Base-by-base conservation (phyloP, 441 rosid species). In the Monsonia emarginata region DNA sequence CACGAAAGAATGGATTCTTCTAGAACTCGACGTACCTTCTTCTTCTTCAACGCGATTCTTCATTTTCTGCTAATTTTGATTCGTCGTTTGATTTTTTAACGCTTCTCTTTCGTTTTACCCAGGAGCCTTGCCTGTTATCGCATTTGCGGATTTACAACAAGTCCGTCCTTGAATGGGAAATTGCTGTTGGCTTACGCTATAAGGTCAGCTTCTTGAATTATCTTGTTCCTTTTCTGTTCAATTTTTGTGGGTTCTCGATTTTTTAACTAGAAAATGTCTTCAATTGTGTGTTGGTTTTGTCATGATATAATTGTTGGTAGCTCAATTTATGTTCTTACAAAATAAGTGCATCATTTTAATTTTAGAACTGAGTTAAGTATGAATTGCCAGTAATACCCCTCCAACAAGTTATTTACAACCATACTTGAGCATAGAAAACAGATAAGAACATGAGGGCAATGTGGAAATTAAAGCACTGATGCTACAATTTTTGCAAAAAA, bases 141-240 rank as follows among this genome's bases (percentile, higher is more conserved):
- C 90, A 88, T 73, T 67, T 89, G 44, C 79, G 88, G 71, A 85
- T 89, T 64, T 87, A 87, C 65, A 89, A 89, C 72, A 89, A 89
- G 82, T 89, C 96, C 2, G 96, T 89, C 4, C 91, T 89, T 56
- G 96, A 89, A 72, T 89, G 96, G 96, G 96, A 89, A 80, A 87
- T 87, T 32, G 75, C 87, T n/a, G 96, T 80, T 65, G 96, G 96
- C 69, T 82, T 89, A 76, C 87, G 87, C 16, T 87, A 83, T 73
- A 89, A 89, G 91, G 94, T 89, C 61, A 26, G 61, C 19, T 26
- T 57, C 16, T 27, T 27, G 8, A 57, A 27, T 57, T n/a, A 24
- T 25, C 1, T 1, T 25, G 0, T 13, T 57, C 42, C 13, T 11
- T 24, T 22, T 56, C 30, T 24, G 28, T 8, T 52, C 10, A 3